A percentile compares a stretch with the other conserved stretches of the same genome.
Evolutionary conservation across 225 moss, liverwort and hornwort genomes (phyloP).

Genomic region (Physcomitrium patens): DNA sequence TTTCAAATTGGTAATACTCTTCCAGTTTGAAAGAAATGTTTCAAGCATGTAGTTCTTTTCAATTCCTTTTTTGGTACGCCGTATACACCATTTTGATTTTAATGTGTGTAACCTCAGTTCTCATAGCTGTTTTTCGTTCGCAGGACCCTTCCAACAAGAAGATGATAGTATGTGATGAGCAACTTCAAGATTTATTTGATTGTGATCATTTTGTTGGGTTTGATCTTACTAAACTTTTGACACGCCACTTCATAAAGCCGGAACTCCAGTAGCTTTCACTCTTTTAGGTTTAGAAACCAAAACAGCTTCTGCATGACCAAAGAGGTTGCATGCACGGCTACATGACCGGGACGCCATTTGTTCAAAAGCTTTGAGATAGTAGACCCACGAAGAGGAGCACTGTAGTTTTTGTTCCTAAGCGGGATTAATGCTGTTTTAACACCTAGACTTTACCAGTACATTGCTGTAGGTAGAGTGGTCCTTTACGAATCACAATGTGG

Average conservation of each 20-base stretch:
- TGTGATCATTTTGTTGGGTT: slow-evolving; percentile 87
- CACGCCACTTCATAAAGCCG: slow-evolving; percentile 66
- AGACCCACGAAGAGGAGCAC: slow-evolving; percentile 24
- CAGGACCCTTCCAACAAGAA: slow-evolving; percentile 87
- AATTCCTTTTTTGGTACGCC: not conserved
- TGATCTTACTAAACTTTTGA: slow-evolving; percentile 75
- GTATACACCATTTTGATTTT: not conserved
- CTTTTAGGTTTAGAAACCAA: slow-evolving; percentile 27
- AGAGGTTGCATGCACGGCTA: slow-evolving; percentile 40
- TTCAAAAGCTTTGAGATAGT: slow-evolving; percentile 31
- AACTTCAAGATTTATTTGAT: slow-evolving; percentile 77
- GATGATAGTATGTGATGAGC: slow-evolving; percentile 81
- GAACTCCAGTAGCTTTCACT: slow-evolving; percentile 28
- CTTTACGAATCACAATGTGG: not conserved
- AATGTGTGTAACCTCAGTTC: not conserved
- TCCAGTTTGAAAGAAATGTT: not conserved
- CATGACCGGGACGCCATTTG: slow-evolving; percentile 19
- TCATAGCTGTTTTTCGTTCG: slow-evolving; percentile 24
- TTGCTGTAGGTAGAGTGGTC: slow-evolving; percentile 18
- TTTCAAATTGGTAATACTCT: not conserved
- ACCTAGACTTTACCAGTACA: slow-evolving; percentile 18
- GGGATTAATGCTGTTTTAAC: slow-evolving; percentile 25
- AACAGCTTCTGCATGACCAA: slow-evolving; percentile 34
- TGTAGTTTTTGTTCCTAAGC: slow-evolving; percentile 23
- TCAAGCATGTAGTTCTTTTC: not conserved